phyloP scores from a whole-genome alignment of 202 grass and related monocot species.

The Hordeum pubiflorum region DNA sequence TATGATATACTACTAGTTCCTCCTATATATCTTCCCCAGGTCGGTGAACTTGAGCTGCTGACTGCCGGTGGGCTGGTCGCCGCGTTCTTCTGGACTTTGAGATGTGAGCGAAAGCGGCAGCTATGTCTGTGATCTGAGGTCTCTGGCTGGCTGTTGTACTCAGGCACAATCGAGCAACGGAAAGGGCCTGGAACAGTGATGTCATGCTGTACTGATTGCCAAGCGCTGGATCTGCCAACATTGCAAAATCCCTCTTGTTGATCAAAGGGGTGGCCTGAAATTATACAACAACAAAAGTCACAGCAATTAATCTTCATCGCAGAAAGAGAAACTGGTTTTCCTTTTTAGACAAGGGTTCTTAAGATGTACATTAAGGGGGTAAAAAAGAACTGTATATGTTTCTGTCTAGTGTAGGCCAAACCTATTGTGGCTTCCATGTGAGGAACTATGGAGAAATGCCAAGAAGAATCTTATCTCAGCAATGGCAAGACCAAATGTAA shows the following conservation, averaged over 20 bases:
- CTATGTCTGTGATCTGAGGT: constrained; percentile 46
- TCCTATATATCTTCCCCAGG: constrained; percentile 9
- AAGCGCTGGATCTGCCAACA: constrained; percentile 55
- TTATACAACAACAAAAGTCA: constrained; percentile 17
- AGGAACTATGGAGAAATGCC: neutral
- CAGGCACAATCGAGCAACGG: constrained; percentile 53
- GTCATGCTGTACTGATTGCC: constrained; percentile 29
- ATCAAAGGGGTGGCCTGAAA: constrained; percentile 33
- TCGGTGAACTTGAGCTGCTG: constrained; percentile 1
- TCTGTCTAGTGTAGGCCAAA: too few relatives aligned
- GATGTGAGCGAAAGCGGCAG: constrained; percentile 34
- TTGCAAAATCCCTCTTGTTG: constrained; percentile 33
- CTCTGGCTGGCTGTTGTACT: constrained; percentile 45
- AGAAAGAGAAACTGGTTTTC: neutral
- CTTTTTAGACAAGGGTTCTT: neutral
- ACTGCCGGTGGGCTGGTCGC: neutral
- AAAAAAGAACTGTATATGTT: neutral
- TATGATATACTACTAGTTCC: neutral
- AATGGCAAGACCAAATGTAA: neutral
- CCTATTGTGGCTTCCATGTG: neutral
- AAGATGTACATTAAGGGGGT: neutral
- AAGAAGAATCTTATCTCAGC: neutral
- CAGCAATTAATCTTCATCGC: neutral
- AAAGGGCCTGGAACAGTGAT: constrained; percentile 40
- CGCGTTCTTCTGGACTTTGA: neutral